Evolutionary conservation across 257 asterid genomes (phyloP).

Genomic region (Fraxinus americana): DNA sequence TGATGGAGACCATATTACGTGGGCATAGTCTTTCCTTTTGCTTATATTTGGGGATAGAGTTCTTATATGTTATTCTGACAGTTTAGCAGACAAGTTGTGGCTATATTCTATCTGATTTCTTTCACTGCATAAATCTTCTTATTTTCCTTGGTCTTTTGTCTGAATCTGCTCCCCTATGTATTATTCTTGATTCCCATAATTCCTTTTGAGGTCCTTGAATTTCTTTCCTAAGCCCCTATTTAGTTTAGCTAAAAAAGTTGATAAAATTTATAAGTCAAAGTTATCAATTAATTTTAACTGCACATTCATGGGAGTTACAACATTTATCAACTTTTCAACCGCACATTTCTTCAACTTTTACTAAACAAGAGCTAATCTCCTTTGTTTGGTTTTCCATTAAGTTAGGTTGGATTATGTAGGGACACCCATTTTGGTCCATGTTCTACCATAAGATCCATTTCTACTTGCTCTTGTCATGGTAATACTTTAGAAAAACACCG

Average conservation of each 20-base stretch:
- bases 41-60: not conserved
- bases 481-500: not conserved
- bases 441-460: slow-evolving; percentile 6
- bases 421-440: not conserved
- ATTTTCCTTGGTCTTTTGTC: not conserved
- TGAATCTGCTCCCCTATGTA: not conserved
- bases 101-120: not conserved
- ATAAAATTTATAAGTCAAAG: too few species aligned
- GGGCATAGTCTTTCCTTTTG: not conserved
- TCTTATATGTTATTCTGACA: not conserved
- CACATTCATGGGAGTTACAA: too few species aligned
- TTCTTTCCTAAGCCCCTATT: not conserved
- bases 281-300: too few species aligned
- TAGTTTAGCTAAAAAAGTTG: too few species aligned
- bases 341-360: too few species aligned
- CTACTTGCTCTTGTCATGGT: not conserved
- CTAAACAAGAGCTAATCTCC: not conserved
- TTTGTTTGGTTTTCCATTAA: not conserved
- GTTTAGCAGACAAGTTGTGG: not conserved
- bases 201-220: not conserved
- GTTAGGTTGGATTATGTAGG: not conserved
- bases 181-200: not conserved
- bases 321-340: too few species aligned
- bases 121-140: not conserved
- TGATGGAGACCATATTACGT: not conserved